These are phyloP conservation scores for Serendipita indica DNA, from an alignment of 768 basidiomycete species.

Conservation along the genomic window DNA sequence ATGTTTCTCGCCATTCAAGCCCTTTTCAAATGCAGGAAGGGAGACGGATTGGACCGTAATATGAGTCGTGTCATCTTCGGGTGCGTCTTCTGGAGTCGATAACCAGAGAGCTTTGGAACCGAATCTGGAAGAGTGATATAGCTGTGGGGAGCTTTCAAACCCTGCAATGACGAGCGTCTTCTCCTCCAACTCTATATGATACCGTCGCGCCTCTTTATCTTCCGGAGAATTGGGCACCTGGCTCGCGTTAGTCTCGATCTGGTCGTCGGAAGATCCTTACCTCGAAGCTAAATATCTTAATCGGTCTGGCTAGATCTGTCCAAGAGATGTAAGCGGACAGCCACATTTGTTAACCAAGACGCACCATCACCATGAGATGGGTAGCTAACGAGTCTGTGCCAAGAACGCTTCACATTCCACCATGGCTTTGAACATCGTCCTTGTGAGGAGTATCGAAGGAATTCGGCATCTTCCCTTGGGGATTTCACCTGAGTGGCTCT, in stretches of 20 bases:
- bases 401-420: background rate
- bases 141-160: background rate
- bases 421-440: constrained; percentile 3
- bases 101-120: constrained; percentile 6
- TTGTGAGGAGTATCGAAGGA: background rate
- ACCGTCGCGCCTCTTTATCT: background rate
- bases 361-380: background rate
- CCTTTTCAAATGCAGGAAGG: background rate
- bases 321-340: background rate
- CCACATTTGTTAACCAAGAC: too few species aligned
- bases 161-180: background rate
- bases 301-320: background rate
- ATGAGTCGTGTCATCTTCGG: too few species aligned
- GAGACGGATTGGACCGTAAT: background rate
- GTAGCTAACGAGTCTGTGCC: background rate
- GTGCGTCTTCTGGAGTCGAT: background rate
- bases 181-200: background rate
- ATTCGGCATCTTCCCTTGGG: background rate
- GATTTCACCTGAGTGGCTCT: background rate
- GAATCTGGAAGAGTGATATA: background rate
- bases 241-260: background rate
- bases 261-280: background rate
- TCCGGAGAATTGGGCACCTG: background rate
- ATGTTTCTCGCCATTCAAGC: background rate
- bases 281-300: background rate